These are phyloP conservation scores for Botryotinia calthae DNA, from an alignment of 2,329 filamentous ascomycete species.

Conservation along the genomic window DNA sequence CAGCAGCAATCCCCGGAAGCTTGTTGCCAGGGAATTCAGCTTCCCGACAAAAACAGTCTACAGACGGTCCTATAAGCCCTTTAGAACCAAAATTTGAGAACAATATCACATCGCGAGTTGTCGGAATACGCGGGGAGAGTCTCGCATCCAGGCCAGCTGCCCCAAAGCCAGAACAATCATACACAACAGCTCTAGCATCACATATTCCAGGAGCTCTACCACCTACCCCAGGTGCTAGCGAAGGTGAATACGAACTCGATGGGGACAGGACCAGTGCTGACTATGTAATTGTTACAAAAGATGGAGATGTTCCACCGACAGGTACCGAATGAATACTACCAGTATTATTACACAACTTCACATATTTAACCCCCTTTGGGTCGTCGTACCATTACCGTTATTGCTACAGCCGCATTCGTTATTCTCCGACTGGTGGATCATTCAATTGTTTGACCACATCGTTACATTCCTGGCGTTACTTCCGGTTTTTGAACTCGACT, in stretches of 20 bases:
- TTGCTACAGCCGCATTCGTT: constrained; percentile 4
- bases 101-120: background rate
- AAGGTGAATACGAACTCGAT: constrained; percentile 39
- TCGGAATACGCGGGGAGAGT: background rate
- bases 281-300: constrained; percentile 26
- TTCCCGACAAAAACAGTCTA: background rate
- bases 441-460: constrained; percentile 13
- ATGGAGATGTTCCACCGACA: constrained; percentile 29
- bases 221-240: constrained; percentile 39
- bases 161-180: constrained; percentile 6
- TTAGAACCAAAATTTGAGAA: constrained; percentile 18
- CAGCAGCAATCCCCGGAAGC: constrained; percentile 20
- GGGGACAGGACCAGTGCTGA: constrained; percentile 29
- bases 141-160: constrained; percentile 11
- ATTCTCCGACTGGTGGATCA: constrained; percentile 18
- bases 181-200: constrained; percentile 12
- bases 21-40: background rate
- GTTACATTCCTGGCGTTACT: constrained; percentile 19
- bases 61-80: constrained; percentile 3
- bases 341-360: constrained; percentile 12
- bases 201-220: constrained; percentile 36
- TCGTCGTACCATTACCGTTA: constrained; percentile 12
- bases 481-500: constrained; percentile 9
- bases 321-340: constrained; percentile 19
- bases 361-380: background rate